Base-by-base conservation (phyloP, 306 rosid species). In the Senna tora region DNA sequence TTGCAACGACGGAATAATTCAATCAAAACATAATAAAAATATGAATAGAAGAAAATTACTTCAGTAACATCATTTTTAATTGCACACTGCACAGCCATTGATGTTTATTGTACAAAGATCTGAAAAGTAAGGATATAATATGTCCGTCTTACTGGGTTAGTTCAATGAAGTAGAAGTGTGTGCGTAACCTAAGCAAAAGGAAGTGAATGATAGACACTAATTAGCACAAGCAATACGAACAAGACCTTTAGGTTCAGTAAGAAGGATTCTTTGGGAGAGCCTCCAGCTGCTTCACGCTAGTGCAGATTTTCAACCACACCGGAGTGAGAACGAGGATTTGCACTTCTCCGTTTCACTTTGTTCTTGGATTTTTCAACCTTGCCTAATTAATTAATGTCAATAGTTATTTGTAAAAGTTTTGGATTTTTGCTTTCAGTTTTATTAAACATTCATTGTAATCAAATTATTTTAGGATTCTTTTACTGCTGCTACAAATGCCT, bases 61-160 rank as follows among this genome's bases (percentile, higher is more conserved):
- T 88, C 90, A 20, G 88, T 86, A 34, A 80, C 88, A 81, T 90
- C 88, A 42, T 79, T 78, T 78, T 84, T 90, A 63, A 88, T 88
- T 60, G 76, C 60, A 72, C 74, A 75, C 53, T 79, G 77, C 52
- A 71, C 55, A 65, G 83, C 84, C 93, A 82, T 90, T n/a, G n/a
- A n/a, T n/a, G n/a, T n/a, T n/a, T n/a, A n/a, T 9, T 16, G 16
- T 49, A 32, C 7, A 30, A 28, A 47, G 46, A 49, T 14, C 30
- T 9, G 33, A 46, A 36, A n/a, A 47, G 15, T 25, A 65, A 25
- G 55, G 22, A 49, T 8, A 64, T 20, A 42, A n/a, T n/a, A n/a
- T n/a, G n/a, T n/a, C n/a, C n/a, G n/a, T n/a, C n/a, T n/a, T n/a
- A n/a, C n/a, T n/a, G n/a, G n/a, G n/a, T n/a, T n/a, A n/a, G n/a